A percentile compares a stretch with the other conserved stretches of the same genome.
These are phyloP conservation scores for Podila epicladia DNA, from an alignment of 192 early-diverging fungal species.

Conservation along the genomic window DNA sequence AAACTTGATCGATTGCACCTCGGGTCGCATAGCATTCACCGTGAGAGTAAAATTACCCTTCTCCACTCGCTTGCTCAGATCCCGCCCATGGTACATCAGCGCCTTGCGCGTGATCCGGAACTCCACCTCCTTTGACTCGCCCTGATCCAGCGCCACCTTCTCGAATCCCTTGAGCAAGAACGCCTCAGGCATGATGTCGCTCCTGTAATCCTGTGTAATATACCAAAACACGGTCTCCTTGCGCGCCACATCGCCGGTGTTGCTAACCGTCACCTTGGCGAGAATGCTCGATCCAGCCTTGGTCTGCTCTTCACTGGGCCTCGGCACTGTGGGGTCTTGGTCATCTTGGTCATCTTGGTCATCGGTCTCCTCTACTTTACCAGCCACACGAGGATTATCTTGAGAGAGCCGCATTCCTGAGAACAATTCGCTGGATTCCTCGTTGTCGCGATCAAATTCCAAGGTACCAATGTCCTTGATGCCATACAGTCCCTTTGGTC, in stretches of 20 bases:
- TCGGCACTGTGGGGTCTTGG: not conserved
- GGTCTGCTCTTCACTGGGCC: not conserved
- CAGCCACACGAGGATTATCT: not conserved
- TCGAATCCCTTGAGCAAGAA: slow-evolving; percentile 61
- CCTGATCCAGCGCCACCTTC: slow-evolving; percentile 56
- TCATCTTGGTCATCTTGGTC: no score
- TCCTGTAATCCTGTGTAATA: slow-evolving; percentile 61
- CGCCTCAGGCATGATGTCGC: slow-evolving; percentile 61
- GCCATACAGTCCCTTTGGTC: not conserved
- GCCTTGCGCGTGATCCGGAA: slow-evolving; percentile 51
- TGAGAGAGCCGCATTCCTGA: no score
- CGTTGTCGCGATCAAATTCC: no score
- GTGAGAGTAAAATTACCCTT: slow-evolving; percentile 45
- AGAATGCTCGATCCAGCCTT: slow-evolving; percentile 23
- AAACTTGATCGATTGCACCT: slow-evolving; percentile 41
- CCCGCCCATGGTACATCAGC: slow-evolving; percentile 27
- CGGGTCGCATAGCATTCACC: slow-evolving; percentile 46
- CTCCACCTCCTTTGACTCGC: slow-evolving; percentile 53
- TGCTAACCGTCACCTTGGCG: slow-evolving; percentile 52
- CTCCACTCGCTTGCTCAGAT: slow-evolving; percentile 20
- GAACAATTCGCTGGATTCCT: no score
- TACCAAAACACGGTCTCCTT: slow-evolving; percentile 69
- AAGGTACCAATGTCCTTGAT: no score
- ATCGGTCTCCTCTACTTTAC: not conserved
- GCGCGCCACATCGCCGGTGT: slow-evolving; percentile 54